Conservation (phyloP, 495 filamentous ascomycete genomes). For the Neurospora sp. region DNA sequence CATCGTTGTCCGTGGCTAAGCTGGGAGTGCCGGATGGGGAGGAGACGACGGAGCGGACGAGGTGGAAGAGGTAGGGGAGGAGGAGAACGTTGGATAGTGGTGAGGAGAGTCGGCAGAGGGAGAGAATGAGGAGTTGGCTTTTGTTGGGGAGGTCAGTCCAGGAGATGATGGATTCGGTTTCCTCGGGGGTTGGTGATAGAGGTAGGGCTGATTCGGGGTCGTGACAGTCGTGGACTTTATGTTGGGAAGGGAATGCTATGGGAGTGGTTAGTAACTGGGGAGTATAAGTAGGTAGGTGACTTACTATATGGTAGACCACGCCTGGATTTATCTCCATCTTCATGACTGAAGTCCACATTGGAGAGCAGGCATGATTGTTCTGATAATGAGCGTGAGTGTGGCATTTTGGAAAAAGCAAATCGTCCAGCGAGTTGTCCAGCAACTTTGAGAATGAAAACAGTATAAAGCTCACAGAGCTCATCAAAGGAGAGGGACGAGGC, state of each 20-base stretch:
- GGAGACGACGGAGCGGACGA: constrained; percentile 39
- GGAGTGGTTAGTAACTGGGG: neutral
- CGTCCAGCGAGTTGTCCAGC: neutral
- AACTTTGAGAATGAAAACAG: neutral
- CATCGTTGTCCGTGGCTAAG: constrained; percentile 27
- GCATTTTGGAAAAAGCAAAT: constrained; percentile 3
- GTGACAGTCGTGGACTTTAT: neutral
- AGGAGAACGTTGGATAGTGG: constrained; percentile 41
- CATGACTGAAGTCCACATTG: neutral
- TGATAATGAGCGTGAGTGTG: neutral
- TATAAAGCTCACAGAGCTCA: neutral
- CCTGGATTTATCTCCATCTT: neutral
- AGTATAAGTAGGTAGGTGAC: neutral
- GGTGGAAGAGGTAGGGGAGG: constrained; percentile 47
- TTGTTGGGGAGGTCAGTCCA: constrained; percentile 39
- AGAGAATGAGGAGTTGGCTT: constrained; percentile 41
- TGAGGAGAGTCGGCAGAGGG: constrained; percentile 42
- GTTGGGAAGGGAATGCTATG: neutral
- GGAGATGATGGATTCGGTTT: neutral
- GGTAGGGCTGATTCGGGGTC: neutral
- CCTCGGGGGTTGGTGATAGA: neutral
- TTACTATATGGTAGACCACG: neutral
- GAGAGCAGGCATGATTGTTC: neutral
- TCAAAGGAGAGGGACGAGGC: neutral
- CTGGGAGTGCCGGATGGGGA: constrained; percentile 46